Conservation (phyloP, 345 rosid genomes). For the Diplotaxis tenuifolia region DNA sequence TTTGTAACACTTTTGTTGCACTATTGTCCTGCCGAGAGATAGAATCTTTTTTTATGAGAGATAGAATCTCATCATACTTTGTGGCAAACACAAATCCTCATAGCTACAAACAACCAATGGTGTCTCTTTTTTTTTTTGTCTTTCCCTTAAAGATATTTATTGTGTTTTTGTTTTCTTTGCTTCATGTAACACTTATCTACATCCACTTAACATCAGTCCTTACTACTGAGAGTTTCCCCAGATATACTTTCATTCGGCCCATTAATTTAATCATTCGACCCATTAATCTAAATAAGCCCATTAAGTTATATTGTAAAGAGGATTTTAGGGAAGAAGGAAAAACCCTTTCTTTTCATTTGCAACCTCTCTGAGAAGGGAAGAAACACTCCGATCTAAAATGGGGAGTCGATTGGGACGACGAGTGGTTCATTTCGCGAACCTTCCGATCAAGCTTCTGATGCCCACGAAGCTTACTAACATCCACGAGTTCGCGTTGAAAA, state of each 20-base stretch:
- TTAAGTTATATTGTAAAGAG: not conserved
- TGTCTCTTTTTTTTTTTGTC: too few relatives aligned
- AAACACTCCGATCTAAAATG: conserved; percentile 35
- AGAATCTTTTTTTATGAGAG: too few relatives aligned
- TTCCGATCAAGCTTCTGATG: conserved; percentile 77
- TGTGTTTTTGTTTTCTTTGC: too few relatives aligned
- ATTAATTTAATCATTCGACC: not conserved
- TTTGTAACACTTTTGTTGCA: too few relatives aligned
- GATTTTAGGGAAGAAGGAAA: not conserved
- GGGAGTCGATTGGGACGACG: conserved; percentile 73
- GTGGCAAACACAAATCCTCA: conserved; percentile 92
- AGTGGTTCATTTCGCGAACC: conserved; percentile 77
- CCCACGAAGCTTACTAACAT: conserved; percentile 63
- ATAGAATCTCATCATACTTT: conserved; percentile 77
- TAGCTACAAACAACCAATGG: not conserved
- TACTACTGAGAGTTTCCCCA: not conserved
- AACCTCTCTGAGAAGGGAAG: not conserved
- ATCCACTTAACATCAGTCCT: not conserved
- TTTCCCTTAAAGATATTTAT: too few relatives aligned
- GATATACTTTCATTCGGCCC: conserved; percentile 9
- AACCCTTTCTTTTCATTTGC: not conserved
- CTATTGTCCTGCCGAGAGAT: too few relatives aligned
- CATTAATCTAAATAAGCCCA: not conserved
- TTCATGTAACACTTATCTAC: too few relatives aligned
- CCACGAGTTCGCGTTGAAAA: conserved; percentile 69